Base-by-base conservation (phyloP, 169 alveolate genomes). In the Plasmodium vivax region DNA sequence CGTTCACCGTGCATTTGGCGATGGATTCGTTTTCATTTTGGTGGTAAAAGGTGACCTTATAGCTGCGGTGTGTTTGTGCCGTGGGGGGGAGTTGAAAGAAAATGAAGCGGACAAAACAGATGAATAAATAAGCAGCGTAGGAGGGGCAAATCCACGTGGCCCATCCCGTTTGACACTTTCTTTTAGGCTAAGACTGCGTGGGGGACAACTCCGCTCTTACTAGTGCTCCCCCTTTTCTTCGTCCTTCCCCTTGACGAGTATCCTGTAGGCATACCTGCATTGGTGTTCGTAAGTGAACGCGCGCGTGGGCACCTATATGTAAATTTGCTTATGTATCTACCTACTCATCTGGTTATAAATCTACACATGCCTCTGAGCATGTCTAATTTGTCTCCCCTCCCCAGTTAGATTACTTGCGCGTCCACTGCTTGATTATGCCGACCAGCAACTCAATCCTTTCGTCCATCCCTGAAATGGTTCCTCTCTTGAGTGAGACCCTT, bases 201-300 rank as follows among this genome's bases (percentile, higher is more conserved):
- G 38, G 19, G n/a, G 38, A 68, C 41, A 54, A 85, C 19, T 91
- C 19, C 6, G 16, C 73, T 8, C 85, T 30, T 91, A 91, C 95
- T 91, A 82, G 43, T 91, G 79, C 19, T 91, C 95, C 34, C 30
- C 12, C 62, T 91, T 91, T 30, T 91, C 95, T 45, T 81, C 92
- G 32, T 91, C 82, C 36, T 47, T 68, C 41, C 87, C 95, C 56
- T 82, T 91, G 54, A 91, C 68, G 38, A 68, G 74, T 91, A 91
- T 91, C 75, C 75, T 74, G 51, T 91, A 73, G 12, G 92, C 84
- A 71, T 91, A 91, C 45, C 95, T 91, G 74, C 19, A n/a, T 80
- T 80, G 72, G 14, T 30, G 32, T 72, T 45, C 30, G 27, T 77
- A 77, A 14, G 41, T 30, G 34, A 5, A 80, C 56, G 27, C 12